Base-by-base conservation (phyloP, 441 rosid genomes). In the Mallotus japonicus region DNA sequence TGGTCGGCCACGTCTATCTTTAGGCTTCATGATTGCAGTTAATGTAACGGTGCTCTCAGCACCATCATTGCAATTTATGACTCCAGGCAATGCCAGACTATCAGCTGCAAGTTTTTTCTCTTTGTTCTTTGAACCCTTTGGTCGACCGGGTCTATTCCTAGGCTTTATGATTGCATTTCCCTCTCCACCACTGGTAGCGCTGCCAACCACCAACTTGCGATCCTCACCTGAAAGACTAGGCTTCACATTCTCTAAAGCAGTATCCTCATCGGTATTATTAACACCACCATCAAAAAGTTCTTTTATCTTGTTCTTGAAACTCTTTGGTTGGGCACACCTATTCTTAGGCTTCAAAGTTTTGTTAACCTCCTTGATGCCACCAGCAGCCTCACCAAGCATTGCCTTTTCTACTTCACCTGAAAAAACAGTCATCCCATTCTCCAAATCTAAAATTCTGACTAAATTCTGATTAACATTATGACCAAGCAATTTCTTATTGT, bases 41-140 rank as follows among this genome's bases (percentile, higher is more conserved):
- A 40, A 1, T 61, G 12, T 3, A 24, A 14, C 28, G 8, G 16
- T 61, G 44, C 11, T 10, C 34, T 32, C 64, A 61, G 44, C n/a
- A 34, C 16, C 66, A 46, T 10, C 9, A 19, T 46, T 7, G 50
- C 15, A 19, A 17, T 42, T 22, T 50, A 40, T 14, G 8, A 40
- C 11, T 34, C 55, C 37, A 46, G 37, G 55, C 69, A 46, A 47
- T 13, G 24, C 9, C 16, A 46, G 69, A 46, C 4, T 46, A 65
- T 19, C 69, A 46, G 2, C 55, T 11, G 69, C 28, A 63, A 63
- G 51, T n/a, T 42, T 46, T 22, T 54, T 34, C 50, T 67, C 53
- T 60, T 54, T 55, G 49, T 6, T 67, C 37, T 62, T 72, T 8
- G 76, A 68, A 68, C 76, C 71, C 55, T 65, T 76, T 16, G 80